Conservation (phyloP, 192 early-diverging fungal species). For the Piromyces finnis region DNA sequence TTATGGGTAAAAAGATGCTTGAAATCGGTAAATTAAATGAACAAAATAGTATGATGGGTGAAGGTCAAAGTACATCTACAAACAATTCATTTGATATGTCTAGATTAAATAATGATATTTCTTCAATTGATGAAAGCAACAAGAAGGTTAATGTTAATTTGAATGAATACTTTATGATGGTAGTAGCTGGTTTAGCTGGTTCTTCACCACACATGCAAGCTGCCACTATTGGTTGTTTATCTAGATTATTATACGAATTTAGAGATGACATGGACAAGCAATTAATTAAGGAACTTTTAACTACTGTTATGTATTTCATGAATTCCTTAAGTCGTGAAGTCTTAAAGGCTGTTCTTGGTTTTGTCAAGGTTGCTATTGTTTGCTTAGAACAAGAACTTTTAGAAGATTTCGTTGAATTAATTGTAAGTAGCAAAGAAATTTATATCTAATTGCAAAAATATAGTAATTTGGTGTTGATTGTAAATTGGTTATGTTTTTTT, state of each 20-base stretch:
- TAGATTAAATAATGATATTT: conserved; percentile 10
- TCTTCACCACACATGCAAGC: conserved; percentile 78
- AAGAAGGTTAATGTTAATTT: conserved; percentile 20
- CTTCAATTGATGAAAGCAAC: not conserved
- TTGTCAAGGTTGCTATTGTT: conserved; percentile 81
- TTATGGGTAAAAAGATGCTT: conserved; percentile 81
- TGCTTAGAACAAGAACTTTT: conserved; percentile 53
- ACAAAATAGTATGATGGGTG: conserved; percentile 10
- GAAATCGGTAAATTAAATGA: not conserved
- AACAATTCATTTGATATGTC: conserved; percentile 6
- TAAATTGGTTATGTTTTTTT: no score
- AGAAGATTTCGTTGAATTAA: conserved; percentile 44
- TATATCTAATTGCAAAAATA: no score
- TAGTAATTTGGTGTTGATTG: no score
- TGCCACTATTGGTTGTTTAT: conserved; percentile 68
- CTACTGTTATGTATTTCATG: conserved; percentile 65
- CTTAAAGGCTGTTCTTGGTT: conserved; percentile 74
- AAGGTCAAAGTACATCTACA: conserved; percentile 31
- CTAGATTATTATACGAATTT: conserved; percentile 87
- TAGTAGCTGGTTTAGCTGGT: conserved; percentile 84
- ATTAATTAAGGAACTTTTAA: conserved; percentile 53
- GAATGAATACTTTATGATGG: conserved; percentile 82
- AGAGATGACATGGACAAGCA: conserved; percentile 38
- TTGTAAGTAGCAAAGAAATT: no score
- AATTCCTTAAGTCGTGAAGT: conserved; percentile 72